Evolutionary conservation across 192 early-diverging fungal species (phyloP), one percentile per base, ranked within the genome.

Genomic region (Ramicandelaber brevisporus): DNA sequence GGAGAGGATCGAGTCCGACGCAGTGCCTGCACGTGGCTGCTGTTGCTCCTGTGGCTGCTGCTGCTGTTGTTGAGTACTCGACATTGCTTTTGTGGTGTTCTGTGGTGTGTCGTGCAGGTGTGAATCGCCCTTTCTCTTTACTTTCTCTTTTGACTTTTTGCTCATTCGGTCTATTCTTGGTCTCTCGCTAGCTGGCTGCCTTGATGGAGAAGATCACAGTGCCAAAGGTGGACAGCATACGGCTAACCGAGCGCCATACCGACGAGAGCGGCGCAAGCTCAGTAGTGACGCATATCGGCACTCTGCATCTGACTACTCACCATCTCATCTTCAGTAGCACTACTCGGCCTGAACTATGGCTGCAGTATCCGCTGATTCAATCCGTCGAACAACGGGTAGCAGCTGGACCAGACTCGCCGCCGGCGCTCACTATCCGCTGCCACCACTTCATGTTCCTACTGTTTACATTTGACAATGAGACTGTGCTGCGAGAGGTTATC

Each of bases 381-480:
- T 26, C n/a, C 21, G 2, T 23, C 17, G 15, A 29, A 21, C 27
- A 8, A 30, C 27, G 28, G n/a, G 19, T 30, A 78, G 36, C 61
- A 70, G 32, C 28, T 43, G 49, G 18, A 10, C 22, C 12, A 15
- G 18, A 13, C 0, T n/a, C 33, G 11, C 34, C 20, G 11, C 16
- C 38, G 12, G 22, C 22, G 22, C 15, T 77, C 14, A 33, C 50
- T 24, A 68, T 95, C 19, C 55, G 61, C 14, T 78, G 83, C 48
- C 70, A 80, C 24, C 65, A 88, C 41, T 95, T 95, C 52, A 23
- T 69, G 39, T 65, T 65, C 49, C 32, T 88, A 23, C 67, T 60
- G 4, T 41, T 95, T 25, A 55, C 53, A 17, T 61, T 83, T 43
- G 47, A 53, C 21, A 42, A 54, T 8, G 81, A 84, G 31, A 45